Percentiles rank a stretch among this genome's conserved stretches.
Conservation (phyloP, 2,329 filamentous ascomycete species). For the Beauveria sp. region DNA sequence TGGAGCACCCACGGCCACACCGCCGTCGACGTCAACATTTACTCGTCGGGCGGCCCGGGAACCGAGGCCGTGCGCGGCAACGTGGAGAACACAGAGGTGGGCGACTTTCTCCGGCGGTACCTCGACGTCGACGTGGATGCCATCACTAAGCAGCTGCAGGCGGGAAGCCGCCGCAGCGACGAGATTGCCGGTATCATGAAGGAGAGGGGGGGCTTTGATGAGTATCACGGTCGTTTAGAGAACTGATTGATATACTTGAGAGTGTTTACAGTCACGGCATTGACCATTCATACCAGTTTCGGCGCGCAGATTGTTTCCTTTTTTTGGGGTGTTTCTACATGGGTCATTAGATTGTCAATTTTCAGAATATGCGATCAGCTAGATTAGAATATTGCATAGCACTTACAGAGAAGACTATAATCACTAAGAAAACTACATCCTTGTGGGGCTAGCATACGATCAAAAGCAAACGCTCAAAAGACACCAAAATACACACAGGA, state of each 20-base stretch:
- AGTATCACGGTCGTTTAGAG: conserved; percentile 1
- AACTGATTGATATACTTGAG: neutral
- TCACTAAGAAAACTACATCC: neutral
- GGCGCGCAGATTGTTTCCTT: neutral
- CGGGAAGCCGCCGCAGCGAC: conserved; percentile 32
- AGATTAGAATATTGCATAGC: neutral
- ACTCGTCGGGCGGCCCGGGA: conserved; percentile 63
- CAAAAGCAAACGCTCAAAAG: no score
- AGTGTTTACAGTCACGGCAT: no score
- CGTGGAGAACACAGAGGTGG: conserved; percentile 91
- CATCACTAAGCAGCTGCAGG: conserved; percentile 67
- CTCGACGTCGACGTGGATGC: conserved; percentile 70
- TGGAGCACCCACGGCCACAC: conserved; percentile 94
- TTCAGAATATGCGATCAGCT: neutral
- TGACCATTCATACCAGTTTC: neutral
- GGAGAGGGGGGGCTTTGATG: neutral
- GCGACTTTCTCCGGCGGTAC: conserved; percentile 71
- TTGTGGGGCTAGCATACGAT: neutral
- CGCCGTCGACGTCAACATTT: conserved; percentile 94
- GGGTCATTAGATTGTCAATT: neutral
- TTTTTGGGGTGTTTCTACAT: neutral
- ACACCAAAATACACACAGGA: neutral
- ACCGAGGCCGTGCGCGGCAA: conserved; percentile 68
- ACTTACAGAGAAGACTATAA: neutral
- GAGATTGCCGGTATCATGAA: conserved; percentile 2